phyloP scores from a whole-genome alignment of 495 filamentous ascomycete species.

The Neurospora sp. region DNA sequence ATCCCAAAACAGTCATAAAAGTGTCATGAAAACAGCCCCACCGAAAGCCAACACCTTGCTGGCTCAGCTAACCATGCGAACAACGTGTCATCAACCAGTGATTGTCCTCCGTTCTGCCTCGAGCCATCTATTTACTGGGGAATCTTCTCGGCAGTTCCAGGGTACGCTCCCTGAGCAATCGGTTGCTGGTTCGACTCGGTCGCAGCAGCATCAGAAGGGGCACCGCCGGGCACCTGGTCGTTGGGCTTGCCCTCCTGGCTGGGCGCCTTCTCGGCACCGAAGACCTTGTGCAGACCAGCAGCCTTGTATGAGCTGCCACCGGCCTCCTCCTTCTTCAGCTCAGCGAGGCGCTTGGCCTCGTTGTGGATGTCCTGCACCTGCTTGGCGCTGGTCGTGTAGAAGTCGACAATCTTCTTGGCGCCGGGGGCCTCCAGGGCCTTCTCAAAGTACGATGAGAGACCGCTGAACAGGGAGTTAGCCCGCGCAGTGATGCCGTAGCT shows the following conservation, averaged over 20 bases:
- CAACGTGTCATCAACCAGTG: neutral
- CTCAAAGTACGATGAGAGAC: constrained; percentile 73
- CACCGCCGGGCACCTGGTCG: constrained; percentile 7
- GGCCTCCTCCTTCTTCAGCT: constrained; percentile 67
- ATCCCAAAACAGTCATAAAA: neutral
- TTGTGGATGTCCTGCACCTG: constrained; percentile 87
- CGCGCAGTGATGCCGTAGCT: constrained; percentile 63
- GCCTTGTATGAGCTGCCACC: constrained; percentile 39
- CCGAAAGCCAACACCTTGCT: neutral
- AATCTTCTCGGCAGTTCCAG: neutral
- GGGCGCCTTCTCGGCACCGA: constrained; percentile 30
- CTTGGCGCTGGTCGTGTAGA: constrained; percentile 72
- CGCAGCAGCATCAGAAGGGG: constrained; percentile 4
- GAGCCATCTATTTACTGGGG: neutral
- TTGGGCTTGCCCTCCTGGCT: neutral
- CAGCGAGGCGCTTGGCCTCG: constrained; percentile 78
- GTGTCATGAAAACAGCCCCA: neutral
- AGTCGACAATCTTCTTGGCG: constrained; percentile 72
- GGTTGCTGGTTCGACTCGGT: constrained; percentile 6
- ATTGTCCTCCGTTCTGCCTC: neutral
- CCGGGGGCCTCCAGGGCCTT: constrained; percentile 78
- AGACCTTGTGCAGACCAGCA: constrained; percentile 33
- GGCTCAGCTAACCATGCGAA: neutral
- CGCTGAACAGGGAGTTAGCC: constrained; percentile 52
- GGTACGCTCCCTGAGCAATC: neutral